Conservation (phyloP, 2,329 filamentous ascomycete genomes). For the Colletotrichum musae region DNA sequence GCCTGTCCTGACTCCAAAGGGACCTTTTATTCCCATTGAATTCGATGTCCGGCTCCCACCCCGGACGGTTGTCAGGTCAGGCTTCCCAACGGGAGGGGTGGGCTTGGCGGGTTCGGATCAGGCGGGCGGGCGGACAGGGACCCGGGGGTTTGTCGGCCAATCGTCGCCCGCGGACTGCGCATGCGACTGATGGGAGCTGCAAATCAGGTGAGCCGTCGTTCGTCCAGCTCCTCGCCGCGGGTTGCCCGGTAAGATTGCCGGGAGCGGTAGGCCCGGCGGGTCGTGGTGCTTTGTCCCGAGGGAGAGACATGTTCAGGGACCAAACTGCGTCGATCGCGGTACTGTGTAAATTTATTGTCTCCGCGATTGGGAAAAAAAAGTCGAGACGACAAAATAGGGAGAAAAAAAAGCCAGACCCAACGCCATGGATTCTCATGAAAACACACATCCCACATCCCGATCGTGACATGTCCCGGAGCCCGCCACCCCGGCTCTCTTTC, state of each 20-base stretch:
- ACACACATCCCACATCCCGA: slow-evolving; percentile 23
- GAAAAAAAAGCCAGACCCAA: slow-evolving; percentile 17
- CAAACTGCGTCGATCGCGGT: slow-evolving; percentile 9
- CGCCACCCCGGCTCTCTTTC: slow-evolving; percentile 30
- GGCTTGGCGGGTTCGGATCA: slow-evolving; percentile 16
- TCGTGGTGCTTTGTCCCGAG: background rate
- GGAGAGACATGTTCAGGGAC: background rate
- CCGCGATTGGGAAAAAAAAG: slow-evolving; percentile 8
- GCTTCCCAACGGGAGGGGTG: slow-evolving; percentile 1
- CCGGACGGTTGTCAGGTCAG: slow-evolving; percentile 23
- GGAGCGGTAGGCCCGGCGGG: background rate
- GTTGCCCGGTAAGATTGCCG: slow-evolving; percentile 13
- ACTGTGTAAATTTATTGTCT: slow-evolving; percentile 17
- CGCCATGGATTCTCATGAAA: slow-evolving; percentile 34
- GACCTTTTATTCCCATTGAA: background rate
- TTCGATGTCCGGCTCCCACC: background rate
- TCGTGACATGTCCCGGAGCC: slow-evolving; percentile 33
- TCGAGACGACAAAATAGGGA: slow-evolving; percentile 1
- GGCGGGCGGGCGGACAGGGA: slow-evolving; percentile 20
- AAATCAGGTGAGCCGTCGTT: background rate
- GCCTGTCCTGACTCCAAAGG: background rate
- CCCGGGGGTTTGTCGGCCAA: slow-evolving; percentile 18
- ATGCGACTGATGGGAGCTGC: slow-evolving; percentile 7
- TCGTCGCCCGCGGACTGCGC: slow-evolving; percentile 5
- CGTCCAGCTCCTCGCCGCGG: slow-evolving; percentile 1